A percentile compares a stretch with the other conserved stretches of the same genome.
Conservation (phyloP, 2,329 filamentous ascomycete genomes). For the Xylaria hypoxylon region DNA sequence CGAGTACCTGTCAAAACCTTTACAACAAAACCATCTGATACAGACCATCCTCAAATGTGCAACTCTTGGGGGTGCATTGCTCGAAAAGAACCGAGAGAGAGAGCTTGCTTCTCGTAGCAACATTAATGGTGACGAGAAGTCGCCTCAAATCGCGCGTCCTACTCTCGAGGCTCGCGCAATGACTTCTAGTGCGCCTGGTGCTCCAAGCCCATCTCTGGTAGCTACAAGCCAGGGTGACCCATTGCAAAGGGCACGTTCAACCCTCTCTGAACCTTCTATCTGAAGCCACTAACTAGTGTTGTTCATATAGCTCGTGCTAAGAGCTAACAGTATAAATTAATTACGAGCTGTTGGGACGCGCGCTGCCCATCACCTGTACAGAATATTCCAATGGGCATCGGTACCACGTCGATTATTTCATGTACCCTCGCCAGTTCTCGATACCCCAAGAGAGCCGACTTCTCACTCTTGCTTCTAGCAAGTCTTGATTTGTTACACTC, state of each 20-base stretch:
- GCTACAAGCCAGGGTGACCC: conserved; percentile 71
- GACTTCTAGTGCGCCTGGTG: conserved; percentile 73
- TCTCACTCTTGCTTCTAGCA: conserved; percentile 20
- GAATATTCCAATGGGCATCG: conserved; percentile 7
- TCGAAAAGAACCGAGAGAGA: conserved; percentile 78
- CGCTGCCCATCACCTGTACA: conserved; percentile 3
- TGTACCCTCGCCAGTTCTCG: conserved; percentile 32
- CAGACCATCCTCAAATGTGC: conserved; percentile 98
- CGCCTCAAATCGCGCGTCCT: conserved; percentile 47
- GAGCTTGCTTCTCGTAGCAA: conserved; percentile 66
- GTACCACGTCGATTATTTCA: conserved; percentile 31
- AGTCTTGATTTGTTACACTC: conserved; percentile 41
- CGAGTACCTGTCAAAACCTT: conserved; percentile 95
- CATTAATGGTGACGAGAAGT: conserved; percentile 57
- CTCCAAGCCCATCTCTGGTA: conserved; percentile 70
- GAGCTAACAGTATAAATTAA: conserved; percentile 51
- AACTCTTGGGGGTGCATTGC: conserved; percentile 84
- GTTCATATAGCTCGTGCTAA: conserved; percentile 48
- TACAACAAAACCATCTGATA: conserved; percentile 97
- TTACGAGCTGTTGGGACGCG: conserved; percentile 26
- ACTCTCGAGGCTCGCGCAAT: conserved; percentile 68
- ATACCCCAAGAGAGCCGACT: conserved; percentile 40
- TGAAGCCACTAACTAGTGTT: conserved; percentile 47
- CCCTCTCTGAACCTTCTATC: conserved; percentile 57
- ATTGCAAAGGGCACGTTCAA: conserved; percentile 63